Percentiles rank a stretch among this genome's conserved stretches.
These are phyloP conservation scores for Paramicrosporidium saccamoebae DNA, from an alignment of 371 early-diverging fungal genomes.

Conservation along the genomic window DNA sequence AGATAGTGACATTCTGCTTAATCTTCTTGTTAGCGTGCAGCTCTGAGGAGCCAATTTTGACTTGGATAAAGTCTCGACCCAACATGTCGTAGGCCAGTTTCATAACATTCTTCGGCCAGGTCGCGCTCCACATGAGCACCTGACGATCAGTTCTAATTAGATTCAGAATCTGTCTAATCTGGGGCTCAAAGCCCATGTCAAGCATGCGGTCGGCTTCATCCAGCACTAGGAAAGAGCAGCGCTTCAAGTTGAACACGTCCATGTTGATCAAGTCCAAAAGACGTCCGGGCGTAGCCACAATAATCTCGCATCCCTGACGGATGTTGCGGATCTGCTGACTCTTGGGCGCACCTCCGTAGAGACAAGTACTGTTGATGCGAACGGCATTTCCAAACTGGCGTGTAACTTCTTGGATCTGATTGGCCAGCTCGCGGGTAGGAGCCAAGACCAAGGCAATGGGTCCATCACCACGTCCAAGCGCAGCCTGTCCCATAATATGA, in stretches of 20 bases:
- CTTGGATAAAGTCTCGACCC: slow-evolving; percentile 96
- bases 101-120: slow-evolving; percentile 88
- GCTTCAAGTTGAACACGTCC: slow-evolving; percentile 29
- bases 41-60: slow-evolving; percentile 85
- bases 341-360: slow-evolving; percentile 61
- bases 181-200: slow-evolving; percentile 80
- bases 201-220: slow-evolving; percentile 93
- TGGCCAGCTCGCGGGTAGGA: slow-evolving; percentile 90
- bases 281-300: slow-evolving; percentile 93
- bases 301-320: slow-evolving; percentile 58
- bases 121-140: slow-evolving; percentile 93
- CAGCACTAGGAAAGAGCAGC: slow-evolving; percentile 32
- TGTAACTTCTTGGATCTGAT: slow-evolving; percentile 21
- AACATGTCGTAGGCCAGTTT: slow-evolving; percentile 52
- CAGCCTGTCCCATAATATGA: slow-evolving; percentile 44
- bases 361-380: slow-evolving; percentile 11
- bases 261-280: slow-evolving; percentile 73
- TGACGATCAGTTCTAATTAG: slow-evolving; percentile 26
- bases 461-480: slow-evolving; percentile 19
- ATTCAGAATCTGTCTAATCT: slow-evolving; percentile 54
- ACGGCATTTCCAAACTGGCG: slow-evolving; percentile 7
- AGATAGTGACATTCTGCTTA: slow-evolving; percentile 63
- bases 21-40: slow-evolving; percentile 80
- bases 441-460: slow-evolving; percentile 59
- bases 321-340: slow-evolving; percentile 35